Evolutionary conservation across 306 rosid genomes (phyloP).

Genomic region (Prunus dulcis): DNA sequence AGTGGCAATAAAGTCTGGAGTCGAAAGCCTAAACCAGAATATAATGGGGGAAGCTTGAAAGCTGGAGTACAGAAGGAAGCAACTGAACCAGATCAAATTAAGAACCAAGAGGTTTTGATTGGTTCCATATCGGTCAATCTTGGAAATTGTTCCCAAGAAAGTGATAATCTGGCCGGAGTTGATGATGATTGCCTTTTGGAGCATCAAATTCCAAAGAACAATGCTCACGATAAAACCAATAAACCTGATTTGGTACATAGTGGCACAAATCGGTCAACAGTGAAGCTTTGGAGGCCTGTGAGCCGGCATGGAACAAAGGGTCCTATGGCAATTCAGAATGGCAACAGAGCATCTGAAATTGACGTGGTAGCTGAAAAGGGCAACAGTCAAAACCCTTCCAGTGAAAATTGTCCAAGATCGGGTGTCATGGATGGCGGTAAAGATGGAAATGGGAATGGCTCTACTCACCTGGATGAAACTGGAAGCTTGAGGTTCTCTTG

Average conservation of each 20-base stretch:
- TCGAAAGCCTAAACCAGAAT: slow-evolving; percentile 55
- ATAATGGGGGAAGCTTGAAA: slow-evolving; percentile 34
- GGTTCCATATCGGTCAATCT: slow-evolving; percentile 76
- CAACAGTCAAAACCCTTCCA: slow-evolving; percentile 24
- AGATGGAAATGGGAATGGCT: slow-evolving; percentile 17
- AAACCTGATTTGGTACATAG: slow-evolving; percentile 37
- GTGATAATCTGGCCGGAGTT: slow-evolving; percentile 29
- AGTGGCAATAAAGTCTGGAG: slow-evolving; percentile 56
- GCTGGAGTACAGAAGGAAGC: slow-evolving; percentile 37
- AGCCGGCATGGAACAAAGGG: slow-evolving; percentile 37
- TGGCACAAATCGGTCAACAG: slow-evolving; percentile 37
- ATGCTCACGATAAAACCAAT: slow-evolving; percentile 39
- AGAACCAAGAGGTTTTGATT: slow-evolving; percentile 61
- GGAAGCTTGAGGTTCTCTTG: slow-evolving; percentile 30
- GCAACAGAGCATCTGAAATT: slow-evolving; percentile 33
- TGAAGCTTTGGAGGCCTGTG: slow-evolving; percentile 61
- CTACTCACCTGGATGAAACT: slow-evolving; percentile 22
- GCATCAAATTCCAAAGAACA: slow-evolving; percentile 38
- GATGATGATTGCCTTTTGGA: slow-evolving; percentile 34
- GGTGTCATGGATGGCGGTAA: slow-evolving; percentile 29
- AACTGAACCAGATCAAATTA: slow-evolving; percentile 31
- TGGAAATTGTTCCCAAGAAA: slow-evolving; percentile 42
- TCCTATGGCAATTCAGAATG: slow-evolving; percentile 39
- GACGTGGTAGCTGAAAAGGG: slow-evolving; percentile 30
- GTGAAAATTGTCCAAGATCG: slow-evolving; percentile 32